Evolutionary conservation across 306 rosid genomes (phyloP), one percentile per base, ranked within the genome.

Genomic region (Begonia loranthoides): DNA sequence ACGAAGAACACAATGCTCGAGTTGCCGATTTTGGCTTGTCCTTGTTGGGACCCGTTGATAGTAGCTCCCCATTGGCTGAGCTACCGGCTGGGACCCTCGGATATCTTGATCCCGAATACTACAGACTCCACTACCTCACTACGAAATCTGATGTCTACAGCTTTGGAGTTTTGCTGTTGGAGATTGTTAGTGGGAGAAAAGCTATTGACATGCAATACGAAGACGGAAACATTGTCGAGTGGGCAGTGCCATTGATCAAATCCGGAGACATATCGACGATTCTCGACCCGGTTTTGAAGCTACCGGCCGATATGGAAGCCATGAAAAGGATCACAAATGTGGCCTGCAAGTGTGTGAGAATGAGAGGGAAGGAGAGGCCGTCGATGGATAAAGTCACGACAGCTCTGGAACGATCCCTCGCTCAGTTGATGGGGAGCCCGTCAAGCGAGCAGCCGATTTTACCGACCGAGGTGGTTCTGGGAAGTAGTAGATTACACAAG

Each of bases 341-440:
- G 60, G 95, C 94, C 4, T 80, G 92, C 40, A 90, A 82, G 62
- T 76, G 97, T 50, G 97, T 90, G 70, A 77, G 94, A 49, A 90
- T 90, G 97, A 85, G 90, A 76, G 95, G 94, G 43, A 82, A 85
- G 67, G 97, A 90, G 63, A 85, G 95, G 65, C 95, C 97, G 15
- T 85, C 97, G 15, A 90, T 90, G 95, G 97, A 90, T 57, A 82
- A 74, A 76, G 97, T 85, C 49, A 90, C 97, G 13, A 90, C 97
- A n/a, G 73, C 92, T 5, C 68, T 90, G 56, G 97, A 90, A 58
- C 67, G 95, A 59, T 87, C 83, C 2, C 80, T 90, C 10, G 97
- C 94, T 5, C 73, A 73, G 50, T 66, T 90, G 41, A 82, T 90
- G 95, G 97, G 95, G 0, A 84, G 95, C 56, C 97, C 97, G 9